Conservation (phyloP, 2,329 filamentous ascomycete genomes). For the Myrmaecium sp. region DNA sequence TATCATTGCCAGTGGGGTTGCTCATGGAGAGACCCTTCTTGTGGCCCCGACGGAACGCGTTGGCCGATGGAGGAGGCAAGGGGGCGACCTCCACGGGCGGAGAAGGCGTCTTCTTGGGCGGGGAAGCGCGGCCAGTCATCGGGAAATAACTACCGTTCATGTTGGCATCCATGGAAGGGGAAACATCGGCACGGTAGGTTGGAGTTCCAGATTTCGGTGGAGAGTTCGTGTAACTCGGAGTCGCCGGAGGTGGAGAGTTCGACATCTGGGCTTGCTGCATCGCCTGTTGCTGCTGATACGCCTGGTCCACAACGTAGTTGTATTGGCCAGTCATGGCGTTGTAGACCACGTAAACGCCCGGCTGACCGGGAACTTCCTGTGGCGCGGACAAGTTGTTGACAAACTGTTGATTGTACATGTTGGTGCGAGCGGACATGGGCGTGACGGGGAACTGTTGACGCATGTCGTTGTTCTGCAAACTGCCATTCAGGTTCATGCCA, state of each 20-base stretch:
- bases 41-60: constrained; percentile 83
- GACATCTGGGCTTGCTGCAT: constrained; percentile 16
- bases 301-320: constrained; percentile 60
- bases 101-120: constrained; percentile 46
- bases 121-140: constrained; percentile 42
- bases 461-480: constrained; percentile 22
- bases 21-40: constrained; percentile 69
- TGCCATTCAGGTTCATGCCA: constrained; percentile 44
- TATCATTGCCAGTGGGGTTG: constrained; percentile 39
- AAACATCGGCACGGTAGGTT: constrained; percentile 63
- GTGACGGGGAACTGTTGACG: constrained; percentile 32
- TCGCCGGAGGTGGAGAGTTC: constrained; percentile 32
- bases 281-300: constrained; percentile 31
- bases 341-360: constrained; percentile 67
- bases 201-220: constrained; percentile 26
- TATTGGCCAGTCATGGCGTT: constrained; percentile 77
- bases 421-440: constrained; percentile 36
- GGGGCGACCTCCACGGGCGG: constrained; percentile 53
- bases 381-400: constrained; percentile 50
- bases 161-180: constrained; percentile 50
- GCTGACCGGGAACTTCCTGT: constrained; percentile 47
- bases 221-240: constrained; percentile 19
- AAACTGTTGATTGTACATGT: constrained; percentile 47
- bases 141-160: constrained; percentile 34
- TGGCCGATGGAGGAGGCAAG: constrained; percentile 73